Evolutionary conservation across 257 asterid genomes (phyloP).

Genomic region (Nicotiana obtusifolia): DNA sequence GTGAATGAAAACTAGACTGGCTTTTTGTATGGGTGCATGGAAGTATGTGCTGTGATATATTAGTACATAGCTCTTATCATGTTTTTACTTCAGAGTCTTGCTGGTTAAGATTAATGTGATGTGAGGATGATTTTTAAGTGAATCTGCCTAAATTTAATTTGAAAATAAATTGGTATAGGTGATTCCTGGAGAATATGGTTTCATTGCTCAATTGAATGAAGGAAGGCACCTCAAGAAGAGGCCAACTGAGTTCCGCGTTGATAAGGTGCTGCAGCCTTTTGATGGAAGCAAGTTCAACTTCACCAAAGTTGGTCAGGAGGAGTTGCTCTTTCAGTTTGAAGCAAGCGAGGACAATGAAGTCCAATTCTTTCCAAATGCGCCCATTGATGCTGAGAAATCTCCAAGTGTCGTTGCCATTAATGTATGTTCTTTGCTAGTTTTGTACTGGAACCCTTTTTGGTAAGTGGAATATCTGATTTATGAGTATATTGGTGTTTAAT

Average conservation of each 20-base stretch:
- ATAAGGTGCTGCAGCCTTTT: constrained; percentile 86
- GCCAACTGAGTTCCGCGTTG: constrained; percentile 96
- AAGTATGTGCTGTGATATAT: neutral
- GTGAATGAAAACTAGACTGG: neutral
- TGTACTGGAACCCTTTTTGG: neutral
- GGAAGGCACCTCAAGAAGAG: constrained; percentile 98
- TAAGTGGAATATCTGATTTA: neutral
- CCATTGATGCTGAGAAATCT: constrained; percentile 52
- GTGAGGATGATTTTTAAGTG: neutral
- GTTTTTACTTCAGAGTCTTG: neutral
- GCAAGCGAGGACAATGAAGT: constrained; percentile 49
- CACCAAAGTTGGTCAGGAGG: constrained; percentile 93
- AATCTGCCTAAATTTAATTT: neutral
- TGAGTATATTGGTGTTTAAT: constrained; percentile 9
- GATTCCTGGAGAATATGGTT: constrained; percentile 85
- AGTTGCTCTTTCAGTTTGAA: constrained; percentile 82
- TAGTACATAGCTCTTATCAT: neutral
- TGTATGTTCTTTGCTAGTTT: constrained; percentile 28
- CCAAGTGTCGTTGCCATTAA: constrained; percentile 86
- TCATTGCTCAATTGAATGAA: constrained; percentile 87
- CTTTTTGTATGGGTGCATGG: neutral
- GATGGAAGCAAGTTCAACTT: constrained; percentile 91
- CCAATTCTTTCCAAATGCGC: constrained; percentile 60
- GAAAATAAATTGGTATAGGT: constrained; percentile 34
- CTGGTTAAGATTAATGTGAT: neutral